Percentiles rank a stretch among this genome's conserved stretches.
Evolutionary conservation across 2,329 filamentous ascomycete genomes (phyloP).

Genomic region (Nannizzia gypsea): DNA sequence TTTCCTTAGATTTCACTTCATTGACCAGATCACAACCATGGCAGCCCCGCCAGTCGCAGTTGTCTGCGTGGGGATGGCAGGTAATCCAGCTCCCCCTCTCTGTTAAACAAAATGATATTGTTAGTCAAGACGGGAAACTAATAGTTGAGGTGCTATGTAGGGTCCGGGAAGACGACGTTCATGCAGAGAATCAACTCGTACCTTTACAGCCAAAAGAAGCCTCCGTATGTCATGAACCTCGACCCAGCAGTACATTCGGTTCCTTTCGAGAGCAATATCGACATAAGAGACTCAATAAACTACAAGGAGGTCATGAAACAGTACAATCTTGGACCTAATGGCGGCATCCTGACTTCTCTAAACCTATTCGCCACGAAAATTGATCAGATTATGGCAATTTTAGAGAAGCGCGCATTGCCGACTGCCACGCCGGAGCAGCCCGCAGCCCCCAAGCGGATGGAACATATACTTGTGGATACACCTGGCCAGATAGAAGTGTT

Average conservation of each 20-base stretch:
- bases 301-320: slow-evolving; percentile 99
- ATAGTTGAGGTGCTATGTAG: slow-evolving; percentile 28
- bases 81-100: slow-evolving; percentile 32
- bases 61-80: slow-evolving; percentile 95
- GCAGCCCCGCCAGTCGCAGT: slow-evolving; percentile 57
- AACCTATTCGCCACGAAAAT: slow-evolving; percentile 98
- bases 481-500: slow-evolving; percentile 98
- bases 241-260: slow-evolving; percentile 89
- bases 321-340: slow-evolving; percentile 94
- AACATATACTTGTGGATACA: slow-evolving; percentile 85
- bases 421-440: slow-evolving; percentile 42
- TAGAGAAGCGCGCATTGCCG: slow-evolving; percentile 72
- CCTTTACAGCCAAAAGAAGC: slow-evolving; percentile 65
- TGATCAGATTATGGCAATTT: slow-evolving; percentile 76
- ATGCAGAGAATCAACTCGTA: slow-evolving; percentile 97
- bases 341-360: slow-evolving; percentile 85
- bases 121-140: background rate
- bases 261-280: slow-evolving; percentile 94
- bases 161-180: slow-evolving; percentile 98
- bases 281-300: slow-evolving; percentile 97
- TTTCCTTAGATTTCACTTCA: background rate
- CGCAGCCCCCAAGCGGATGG: slow-evolving; percentile 46
- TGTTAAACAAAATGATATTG: background rate
- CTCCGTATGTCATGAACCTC: slow-evolving; percentile 93
- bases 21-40: slow-evolving; percentile 24